These are phyloP conservation scores for Thalassiosira sp. DNA, from an alignment of 352 stramenopile genomes.

Conservation along the genomic window DNA sequence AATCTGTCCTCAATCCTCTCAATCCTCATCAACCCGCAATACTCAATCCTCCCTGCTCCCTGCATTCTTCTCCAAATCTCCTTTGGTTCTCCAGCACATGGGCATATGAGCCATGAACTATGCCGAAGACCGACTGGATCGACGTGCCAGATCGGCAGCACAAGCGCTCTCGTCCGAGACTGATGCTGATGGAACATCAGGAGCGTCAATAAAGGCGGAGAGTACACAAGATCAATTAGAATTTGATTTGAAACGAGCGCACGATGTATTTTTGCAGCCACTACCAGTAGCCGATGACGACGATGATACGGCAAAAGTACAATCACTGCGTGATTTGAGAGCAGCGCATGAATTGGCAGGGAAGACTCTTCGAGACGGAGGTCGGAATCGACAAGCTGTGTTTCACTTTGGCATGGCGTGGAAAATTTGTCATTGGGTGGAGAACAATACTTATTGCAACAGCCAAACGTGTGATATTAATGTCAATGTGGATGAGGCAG, in stretches of 20 bases:
- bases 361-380: constrained; percentile 53
- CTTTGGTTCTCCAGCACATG: too few relatives aligned
- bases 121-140: constrained; percentile 59
- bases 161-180: background rate
- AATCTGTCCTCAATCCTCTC: too few relatives aligned
- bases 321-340: constrained; percentile 13
- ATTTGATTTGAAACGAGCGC: constrained; percentile 27
- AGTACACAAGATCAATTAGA: constrained; percentile 8
- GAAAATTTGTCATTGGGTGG: constrained; percentile 24
- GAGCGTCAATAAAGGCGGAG: background rate
- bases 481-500: background rate
- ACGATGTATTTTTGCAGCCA: constrained; percentile 5
- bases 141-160: constrained; percentile 27
- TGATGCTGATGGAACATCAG: background rate
- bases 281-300: constrained; percentile 1
- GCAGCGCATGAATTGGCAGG: constrained; percentile 46
- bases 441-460: constrained; percentile 11
- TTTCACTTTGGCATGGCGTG: constrained; percentile 63
- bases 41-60: too few relatives aligned
- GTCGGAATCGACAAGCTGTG: constrained; percentile 39
- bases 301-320: background rate
- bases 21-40: too few relatives aligned
- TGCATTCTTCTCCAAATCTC: too few relatives aligned
- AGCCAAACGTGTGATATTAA: background rate
- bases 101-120: constrained; percentile 67